A percentile compares a stretch with the other conserved stretches of the same genome.
These are phyloP conservation scores for Plasmodium adleri DNA, from an alignment of 169 alveolate genomes.

Conservation along the genomic window DNA sequence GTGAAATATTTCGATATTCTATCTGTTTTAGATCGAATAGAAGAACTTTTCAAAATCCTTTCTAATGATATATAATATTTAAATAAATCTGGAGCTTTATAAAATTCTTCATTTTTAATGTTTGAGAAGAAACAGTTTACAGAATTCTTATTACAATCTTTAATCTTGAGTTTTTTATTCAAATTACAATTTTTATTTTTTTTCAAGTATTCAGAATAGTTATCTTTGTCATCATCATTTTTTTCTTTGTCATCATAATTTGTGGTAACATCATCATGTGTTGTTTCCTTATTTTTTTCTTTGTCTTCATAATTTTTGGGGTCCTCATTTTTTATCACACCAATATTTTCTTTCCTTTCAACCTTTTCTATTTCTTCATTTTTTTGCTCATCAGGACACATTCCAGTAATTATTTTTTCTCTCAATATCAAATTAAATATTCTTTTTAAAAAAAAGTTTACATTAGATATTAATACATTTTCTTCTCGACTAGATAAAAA, in stretches of 20 bases:
- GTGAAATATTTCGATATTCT: conserved; percentile 26
- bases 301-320: neutral
- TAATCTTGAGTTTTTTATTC: neutral
- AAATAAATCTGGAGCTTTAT: conserved; percentile 17
- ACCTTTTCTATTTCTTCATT: neutral
- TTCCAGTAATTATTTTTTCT: conserved; percentile 35
- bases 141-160: neutral
- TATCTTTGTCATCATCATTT: neutral
- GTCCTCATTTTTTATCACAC: neutral
- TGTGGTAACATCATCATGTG: neutral
- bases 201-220: neutral
- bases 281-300: neutral
- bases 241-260: neutral
- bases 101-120: neutral
- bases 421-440: conserved; percentile 29
- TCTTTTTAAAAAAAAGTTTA: conserved; percentile 14
- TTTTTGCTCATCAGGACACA: conserved; percentile 11
- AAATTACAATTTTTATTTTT: neutral
- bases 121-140: conserved; percentile 9
- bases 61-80: conserved; percentile 46
- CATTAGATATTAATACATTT: neutral
- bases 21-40: conserved; percentile 14
- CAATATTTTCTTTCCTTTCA: neutral
- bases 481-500: conserved; percentile 6
- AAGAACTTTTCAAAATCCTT: conserved; percentile 12